Base-by-base conservation (phyloP, 164 flowering plant genomes). In the grape (Vitis vinifera) region DNA sequence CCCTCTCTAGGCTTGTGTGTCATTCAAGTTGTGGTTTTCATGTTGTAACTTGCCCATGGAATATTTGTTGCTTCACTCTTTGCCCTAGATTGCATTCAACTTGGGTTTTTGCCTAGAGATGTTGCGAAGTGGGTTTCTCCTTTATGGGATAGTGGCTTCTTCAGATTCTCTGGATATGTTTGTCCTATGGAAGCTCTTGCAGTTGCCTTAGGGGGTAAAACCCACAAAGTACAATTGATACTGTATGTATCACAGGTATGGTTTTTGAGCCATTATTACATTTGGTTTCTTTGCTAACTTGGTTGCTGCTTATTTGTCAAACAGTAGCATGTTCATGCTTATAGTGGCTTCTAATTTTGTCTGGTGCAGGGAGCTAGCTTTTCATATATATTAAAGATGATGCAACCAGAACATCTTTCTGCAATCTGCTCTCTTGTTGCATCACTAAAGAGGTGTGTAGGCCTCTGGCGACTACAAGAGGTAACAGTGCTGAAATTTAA, bases 121-220 rank as follows among this genome's bases (percentile, higher is more conserved):
- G 73, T 88, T 66, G 94, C 98, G 64, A 88, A 85, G 72, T 93
- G 95, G 92, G 89, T 90, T 52, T 86, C 98, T 74, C 94, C 97
- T 62, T 73, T 93, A 72, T 90, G 90, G 80, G 98, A 93, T 81
- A 56, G 63, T 74, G 94, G 90, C 16, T 74, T 91, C 74, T 89
- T 93, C 68, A 77, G 72, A 52, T 93, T 90, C 75, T 84, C 85
- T 75, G 98, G 90, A 30, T 87, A 70, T 78, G 65, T 93, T 55
- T 72, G 66, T 81, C 88, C 89, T 47, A 79, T 80, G 59, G 91
- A 93, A 75, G 95, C 80, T 47, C 91, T 91, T 74, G 84, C 87
- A 47, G 85, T 89, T 78, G 93, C 95, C 73, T 85, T 83, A 61
- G 89, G 77, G 69, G 88, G 81, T 76, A 83, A 70, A 67, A 79